A percentile compares a stretch with the other conserved stretches of the same genome.
Conservation (phyloP, 1,139 yeast genomes). For the Saccharomyces uvarum region DNA sequence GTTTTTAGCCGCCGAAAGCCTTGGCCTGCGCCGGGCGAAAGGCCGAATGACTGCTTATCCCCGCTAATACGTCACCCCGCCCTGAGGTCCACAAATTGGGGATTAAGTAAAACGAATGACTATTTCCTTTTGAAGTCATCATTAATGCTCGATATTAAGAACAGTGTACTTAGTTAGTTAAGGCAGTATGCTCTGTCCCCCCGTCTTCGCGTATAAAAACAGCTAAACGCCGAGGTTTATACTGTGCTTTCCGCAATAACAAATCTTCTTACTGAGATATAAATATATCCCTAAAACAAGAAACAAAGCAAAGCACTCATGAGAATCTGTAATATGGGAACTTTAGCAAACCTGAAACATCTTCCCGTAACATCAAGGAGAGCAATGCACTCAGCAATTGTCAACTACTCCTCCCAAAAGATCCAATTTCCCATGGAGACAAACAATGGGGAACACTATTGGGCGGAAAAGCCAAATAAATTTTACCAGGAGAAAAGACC, state of each 20-base stretch:
- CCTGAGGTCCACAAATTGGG: not conserved
- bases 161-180: not conserved
- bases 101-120: not conserved
- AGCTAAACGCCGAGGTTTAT: not conserved
- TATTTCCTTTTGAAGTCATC: not conserved
- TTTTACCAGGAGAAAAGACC: constrained; percentile 19
- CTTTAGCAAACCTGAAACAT: not conserved
- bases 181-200: not conserved
- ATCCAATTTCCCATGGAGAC: constrained; percentile 20
- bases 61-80: not conserved
- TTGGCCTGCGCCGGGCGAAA: not conserved
- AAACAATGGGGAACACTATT: constrained; percentile 24
- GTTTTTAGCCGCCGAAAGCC: not conserved
- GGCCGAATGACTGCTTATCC: not conserved
- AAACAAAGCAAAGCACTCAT: not conserved
- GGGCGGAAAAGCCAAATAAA: constrained; percentile 20
- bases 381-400: not conserved
- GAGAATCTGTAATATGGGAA: not conserved
- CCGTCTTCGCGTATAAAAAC: not conserved
- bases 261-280: not conserved
- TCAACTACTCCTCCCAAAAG: not conserved
- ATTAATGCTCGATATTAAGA: not conserved
- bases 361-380: not conserved
- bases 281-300: not conserved
- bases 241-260: not conserved